phyloP scores from a whole-genome alignment of 2,329 filamentous ascomycete genomes.

The Neoscytalidium dimidiatum region DNA sequence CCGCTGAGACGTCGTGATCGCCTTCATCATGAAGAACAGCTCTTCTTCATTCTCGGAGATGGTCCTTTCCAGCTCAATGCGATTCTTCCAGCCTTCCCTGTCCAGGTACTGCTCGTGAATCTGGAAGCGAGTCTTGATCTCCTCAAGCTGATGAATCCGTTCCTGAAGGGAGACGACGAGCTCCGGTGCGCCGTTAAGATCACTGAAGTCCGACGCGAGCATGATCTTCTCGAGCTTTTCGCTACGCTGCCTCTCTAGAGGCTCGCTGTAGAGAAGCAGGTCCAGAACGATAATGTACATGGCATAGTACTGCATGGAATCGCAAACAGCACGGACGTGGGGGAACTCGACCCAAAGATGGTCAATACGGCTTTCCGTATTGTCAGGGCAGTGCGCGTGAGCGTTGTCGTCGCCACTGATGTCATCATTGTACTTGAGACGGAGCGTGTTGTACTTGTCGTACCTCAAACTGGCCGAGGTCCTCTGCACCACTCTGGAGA shows the following conservation, averaged over 20 bases:
- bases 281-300: slow-evolving; percentile 98
- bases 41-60: slow-evolving; percentile 90
- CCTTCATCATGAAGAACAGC: slow-evolving; percentile 99
- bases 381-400: slow-evolving; percentile 48
- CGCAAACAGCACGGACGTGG: slow-evolving; percentile 89
- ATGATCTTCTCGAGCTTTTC: slow-evolving; percentile 98
- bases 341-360: slow-evolving; percentile 97
- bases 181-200: slow-evolving; percentile 87
- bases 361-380: slow-evolving; percentile 80
- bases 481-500: slow-evolving; percentile 94
- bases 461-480: slow-evolving; percentile 93
- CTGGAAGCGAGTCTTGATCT: slow-evolving; percentile 96
- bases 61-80: slow-evolving; percentile 85
- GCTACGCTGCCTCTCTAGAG: slow-evolving; percentile 92
- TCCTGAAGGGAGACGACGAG: slow-evolving; percentile 91
- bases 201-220: slow-evolving; percentile 97
- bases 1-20: slow-evolving; percentile 92
- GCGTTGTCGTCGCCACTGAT: slow-evolving; percentile 66
- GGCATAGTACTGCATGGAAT: slow-evolving; percentile 95
- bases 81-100: slow-evolving; percentile 86
- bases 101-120: slow-evolving; percentile 86
- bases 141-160: slow-evolving; percentile 88
- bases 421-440: slow-evolving; percentile 95
- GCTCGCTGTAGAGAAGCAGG: slow-evolving; percentile 92
- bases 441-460: slow-evolving; percentile 97